Conservation (phyloP, 257 asterid species). For the Anisodus tanguticus region DNA sequence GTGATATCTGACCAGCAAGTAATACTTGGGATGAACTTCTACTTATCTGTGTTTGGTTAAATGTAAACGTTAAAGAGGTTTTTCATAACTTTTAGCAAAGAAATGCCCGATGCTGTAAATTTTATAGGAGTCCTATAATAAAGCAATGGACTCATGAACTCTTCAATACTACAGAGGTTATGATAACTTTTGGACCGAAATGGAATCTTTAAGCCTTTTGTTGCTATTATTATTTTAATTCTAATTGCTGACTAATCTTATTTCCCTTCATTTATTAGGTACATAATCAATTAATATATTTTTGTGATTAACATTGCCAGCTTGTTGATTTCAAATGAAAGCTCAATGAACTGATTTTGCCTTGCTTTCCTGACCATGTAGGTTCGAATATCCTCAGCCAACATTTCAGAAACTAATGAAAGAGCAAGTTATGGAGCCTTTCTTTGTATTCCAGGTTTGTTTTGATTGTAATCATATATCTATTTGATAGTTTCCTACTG, state of each 20-base stretch:
- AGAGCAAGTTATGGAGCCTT: constrained; percentile 94
- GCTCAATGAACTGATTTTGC: constrained; percentile 10
- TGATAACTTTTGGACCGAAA: constrained; percentile 13
- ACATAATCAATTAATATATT: background rate
- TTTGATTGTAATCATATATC: constrained; percentile 30
- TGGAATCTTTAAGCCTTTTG: background rate
- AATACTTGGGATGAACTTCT: background rate
- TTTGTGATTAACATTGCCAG: constrained; percentile 1
- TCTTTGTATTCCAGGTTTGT: constrained; percentile 94
- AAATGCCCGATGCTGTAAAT: background rate
- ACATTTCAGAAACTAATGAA: constrained; percentile 93
- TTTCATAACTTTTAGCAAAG: background rate
- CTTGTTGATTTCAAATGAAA: background rate
- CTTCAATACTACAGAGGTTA: constrained; percentile 1
- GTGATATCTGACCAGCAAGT: background rate
- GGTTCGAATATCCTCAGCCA: constrained; percentile 98
- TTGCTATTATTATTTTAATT: constrained; percentile 24
- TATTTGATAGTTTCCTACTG: background rate
- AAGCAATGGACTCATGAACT: background rate
- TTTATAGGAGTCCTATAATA: background rate
- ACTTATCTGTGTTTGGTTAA: background rate
- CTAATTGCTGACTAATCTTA: background rate
- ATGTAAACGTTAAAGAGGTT: background rate
- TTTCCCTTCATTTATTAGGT: constrained; percentile 6
- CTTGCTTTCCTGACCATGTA: constrained; percentile 44